Percentiles rank a stretch among this genome's conserved stretches.
Conservation (phyloP, 2,329 filamentous ascomycete genomes). For the Cytospora chrysosperma region DNA sequence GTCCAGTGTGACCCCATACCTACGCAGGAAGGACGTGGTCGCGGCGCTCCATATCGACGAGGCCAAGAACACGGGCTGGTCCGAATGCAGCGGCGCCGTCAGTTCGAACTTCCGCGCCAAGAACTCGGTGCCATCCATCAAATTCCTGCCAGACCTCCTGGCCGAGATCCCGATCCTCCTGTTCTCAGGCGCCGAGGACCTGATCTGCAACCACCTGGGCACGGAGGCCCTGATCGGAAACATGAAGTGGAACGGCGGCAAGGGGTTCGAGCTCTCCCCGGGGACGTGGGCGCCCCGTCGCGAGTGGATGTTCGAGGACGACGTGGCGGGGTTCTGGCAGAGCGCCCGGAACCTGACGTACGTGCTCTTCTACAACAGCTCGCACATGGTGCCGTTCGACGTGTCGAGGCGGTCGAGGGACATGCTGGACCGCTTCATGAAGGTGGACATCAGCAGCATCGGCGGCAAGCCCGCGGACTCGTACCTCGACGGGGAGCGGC, state of each 20-base stretch:
- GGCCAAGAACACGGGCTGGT: conserved; percentile 85
- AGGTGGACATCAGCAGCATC: conserved; percentile 80
- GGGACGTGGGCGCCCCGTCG: conserved; percentile 89
- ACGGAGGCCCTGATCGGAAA: conserved; percentile 89
- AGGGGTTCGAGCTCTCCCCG: conserved; percentile 83
- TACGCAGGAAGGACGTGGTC: conserved; percentile 77
- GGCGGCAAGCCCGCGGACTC: conserved; percentile 78
- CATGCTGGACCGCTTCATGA: conserved; percentile 97
- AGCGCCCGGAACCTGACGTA: conserved; percentile 94
- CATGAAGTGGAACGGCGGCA: conserved; percentile 87
- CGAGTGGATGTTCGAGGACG: conserved; percentile 90
- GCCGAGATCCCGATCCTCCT: conserved; percentile 76
- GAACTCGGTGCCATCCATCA: conserved; percentile 71
- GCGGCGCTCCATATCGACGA: conserved; percentile 77
- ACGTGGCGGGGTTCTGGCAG: conserved; percentile 89
- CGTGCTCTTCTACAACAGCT: conserved; percentile 90
- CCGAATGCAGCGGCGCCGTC: conserved; percentile 83
- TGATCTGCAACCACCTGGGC: conserved; percentile 96
- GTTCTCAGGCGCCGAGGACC: conserved; percentile 89
- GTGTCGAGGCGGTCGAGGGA: conserved; percentile 82
- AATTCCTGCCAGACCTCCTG: conserved; percentile 75
- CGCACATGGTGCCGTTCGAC: conserved; percentile 98
- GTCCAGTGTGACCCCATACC: conserved; percentile 72
- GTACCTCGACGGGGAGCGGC: conserved; percentile 81
- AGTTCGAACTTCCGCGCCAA: conserved; percentile 66